Base-by-base conservation (phyloP, 2,329 filamentous ascomycete genomes). In the Phoma sp. region DNA sequence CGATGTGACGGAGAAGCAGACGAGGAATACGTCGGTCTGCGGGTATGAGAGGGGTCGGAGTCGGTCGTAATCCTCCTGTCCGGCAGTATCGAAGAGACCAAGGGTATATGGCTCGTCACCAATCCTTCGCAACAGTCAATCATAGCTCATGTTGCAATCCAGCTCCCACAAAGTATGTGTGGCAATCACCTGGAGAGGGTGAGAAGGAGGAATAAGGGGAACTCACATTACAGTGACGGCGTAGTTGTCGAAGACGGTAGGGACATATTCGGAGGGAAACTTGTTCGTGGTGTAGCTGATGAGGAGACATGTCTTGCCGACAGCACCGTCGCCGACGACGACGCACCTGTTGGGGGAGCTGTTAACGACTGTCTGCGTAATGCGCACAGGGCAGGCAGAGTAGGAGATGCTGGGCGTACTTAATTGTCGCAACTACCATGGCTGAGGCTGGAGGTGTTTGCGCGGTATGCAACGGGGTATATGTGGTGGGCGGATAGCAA, bases 261-360 rank as follows among this genome's bases (percentile, higher is more conserved):
- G 95, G 54, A 99, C 95, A 78, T 99, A 99, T 93, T 99, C 95
- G 71, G 93, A 97, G 29, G 95, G 95, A 78, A 99, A 99, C 74
- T 98, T 98, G 85, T 99, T 99, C 62, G 95, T 99, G 63, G 95
- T 99, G 81, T 99, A 99, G 77, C 92, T 96, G 81, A 99, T 99
- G 75, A 99, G 87, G 63, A 99, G 87, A 81, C 95, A 99, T 65
- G 95, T 99, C 85, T 99, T 99, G 78, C 95, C 95, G 68, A 99
- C 95, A 65, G 95, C 95, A 93, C 95, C 95, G 79, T 99, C 95
- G 77, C 95, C 95, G 72, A 99, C 95, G 68, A 99, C 95, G 73
- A 99, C 95, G 81, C 95, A 99, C 81, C 95, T 99, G 60, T 33
- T 54, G 34, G 33, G 32, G 48, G 40, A 20, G 33, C 40, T 40